These are phyloP conservation scores for Oldenlandia corymbosa DNA, from an alignment of 257 asterid genomes.

Conservation along the genomic window DNA sequence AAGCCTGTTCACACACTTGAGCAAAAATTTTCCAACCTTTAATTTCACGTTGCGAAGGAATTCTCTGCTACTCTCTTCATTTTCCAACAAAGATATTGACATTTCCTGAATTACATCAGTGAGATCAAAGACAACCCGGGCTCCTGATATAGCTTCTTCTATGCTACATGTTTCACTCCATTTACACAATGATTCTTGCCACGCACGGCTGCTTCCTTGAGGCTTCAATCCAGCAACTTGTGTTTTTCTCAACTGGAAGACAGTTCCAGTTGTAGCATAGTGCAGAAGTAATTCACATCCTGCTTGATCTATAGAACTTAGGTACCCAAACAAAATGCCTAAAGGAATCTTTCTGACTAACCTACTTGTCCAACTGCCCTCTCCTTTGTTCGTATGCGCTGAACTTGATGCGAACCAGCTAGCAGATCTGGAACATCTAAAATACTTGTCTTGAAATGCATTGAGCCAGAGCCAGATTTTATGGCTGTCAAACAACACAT, in stretches of 20 bases:
- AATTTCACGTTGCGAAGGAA: constrained; percentile 44
- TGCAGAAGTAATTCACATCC: constrained; percentile 62
- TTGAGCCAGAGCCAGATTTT: constrained; percentile 45
- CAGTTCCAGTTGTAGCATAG: constrained; percentile 58
- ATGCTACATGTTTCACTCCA: constrained; percentile 35
- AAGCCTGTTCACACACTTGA: constrained; percentile 55
- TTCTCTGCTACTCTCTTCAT: constrained; percentile 44
- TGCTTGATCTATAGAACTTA: constrained; percentile 30
- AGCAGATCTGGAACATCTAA: constrained; percentile 19
- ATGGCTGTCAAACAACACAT: constrained; percentile 23
- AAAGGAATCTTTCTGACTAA: constrained; percentile 53
- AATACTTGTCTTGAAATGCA: constrained; percentile 38
- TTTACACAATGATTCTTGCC: constrained; percentile 15
- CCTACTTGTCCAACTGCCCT: constrained; percentile 25
- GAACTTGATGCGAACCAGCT: constrained; percentile 22
- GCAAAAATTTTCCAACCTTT: constrained; percentile 41
- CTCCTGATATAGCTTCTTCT: constrained; percentile 62
- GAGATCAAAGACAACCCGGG: constrained; percentile 46
- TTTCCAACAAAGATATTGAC: constrained; percentile 43
- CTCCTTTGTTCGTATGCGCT: constrained; percentile 21
- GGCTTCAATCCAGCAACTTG: constrained; percentile 29
- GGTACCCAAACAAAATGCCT: constrained; percentile 49
- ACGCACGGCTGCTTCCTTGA: constrained; percentile 27
- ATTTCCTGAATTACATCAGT: constrained; percentile 44
- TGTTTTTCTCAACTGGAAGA: constrained; percentile 24